Conservation (phyloP, 208 protist genomes). For the Leishmania lainsoni region DNA sequence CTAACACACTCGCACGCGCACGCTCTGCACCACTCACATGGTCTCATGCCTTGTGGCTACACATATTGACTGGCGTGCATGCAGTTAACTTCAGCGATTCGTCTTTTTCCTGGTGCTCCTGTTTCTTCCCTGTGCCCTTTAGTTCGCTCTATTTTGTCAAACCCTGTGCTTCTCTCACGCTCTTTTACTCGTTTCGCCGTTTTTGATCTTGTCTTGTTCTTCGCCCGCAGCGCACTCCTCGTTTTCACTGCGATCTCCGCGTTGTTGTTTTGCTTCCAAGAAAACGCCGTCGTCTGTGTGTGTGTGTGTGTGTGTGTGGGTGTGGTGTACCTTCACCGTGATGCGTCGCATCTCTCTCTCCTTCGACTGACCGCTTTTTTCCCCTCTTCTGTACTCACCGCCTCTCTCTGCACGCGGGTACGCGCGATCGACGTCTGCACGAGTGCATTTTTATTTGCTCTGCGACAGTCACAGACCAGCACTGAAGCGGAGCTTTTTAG, state of each 20-base stretch:
- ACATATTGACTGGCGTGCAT: not conserved
- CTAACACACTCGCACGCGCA: not conserved
- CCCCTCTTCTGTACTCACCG: not conserved
- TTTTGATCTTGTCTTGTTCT: not conserved
- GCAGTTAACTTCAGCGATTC: not conserved
- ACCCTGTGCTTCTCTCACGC: not conserved
- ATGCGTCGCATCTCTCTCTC: not conserved
- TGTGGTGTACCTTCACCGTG: not conserved
- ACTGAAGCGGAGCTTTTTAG: not conserved
- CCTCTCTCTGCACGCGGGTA: not conserved
- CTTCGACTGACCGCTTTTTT: not conserved
- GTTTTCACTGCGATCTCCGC: not conserved
- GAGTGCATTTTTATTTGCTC: not conserved
- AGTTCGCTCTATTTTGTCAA: not conserved
- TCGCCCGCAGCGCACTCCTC: not conserved
- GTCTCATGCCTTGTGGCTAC: not conserved
- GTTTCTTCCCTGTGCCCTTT: not conserved
- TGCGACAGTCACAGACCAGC: not conserved
- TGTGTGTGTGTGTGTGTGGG: not conserved
- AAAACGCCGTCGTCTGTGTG: not conserved
- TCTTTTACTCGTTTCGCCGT: not conserved
- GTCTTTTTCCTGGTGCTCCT: not conserved
- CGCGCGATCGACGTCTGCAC: not conserved
- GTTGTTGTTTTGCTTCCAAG: conserved; percentile 6
- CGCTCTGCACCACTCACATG: not conserved